These are phyloP conservation scores for Macrocystidia cucumis DNA, from an alignment of 1,284 basidiomycete genomes.

Conservation along the genomic window DNA sequence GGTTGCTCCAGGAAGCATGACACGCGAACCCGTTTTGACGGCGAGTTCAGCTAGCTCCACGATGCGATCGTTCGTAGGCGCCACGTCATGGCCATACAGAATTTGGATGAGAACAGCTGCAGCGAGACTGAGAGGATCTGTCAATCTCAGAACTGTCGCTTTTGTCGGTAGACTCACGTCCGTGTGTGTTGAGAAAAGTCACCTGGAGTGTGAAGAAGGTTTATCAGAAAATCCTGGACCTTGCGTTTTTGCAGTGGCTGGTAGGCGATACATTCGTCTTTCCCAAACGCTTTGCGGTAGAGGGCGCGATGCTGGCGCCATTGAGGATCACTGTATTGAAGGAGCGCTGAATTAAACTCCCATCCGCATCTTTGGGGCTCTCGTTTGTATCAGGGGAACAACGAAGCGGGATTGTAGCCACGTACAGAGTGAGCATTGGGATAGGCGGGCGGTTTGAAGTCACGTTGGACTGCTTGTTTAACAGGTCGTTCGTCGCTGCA, in stretches of 20 bases:
- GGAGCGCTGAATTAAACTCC: conserved; percentile 23
- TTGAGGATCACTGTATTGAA: conserved; percentile 27
- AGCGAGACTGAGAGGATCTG: conserved; percentile 8
- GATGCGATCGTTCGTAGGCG: conserved; percentile 16
- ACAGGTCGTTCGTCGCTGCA: conserved; percentile 14
- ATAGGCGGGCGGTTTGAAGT: conserved; percentile 16
- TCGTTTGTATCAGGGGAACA: too few species aligned
- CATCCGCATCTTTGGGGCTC: too few species aligned
- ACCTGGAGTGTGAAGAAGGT: conserved; percentile 20
- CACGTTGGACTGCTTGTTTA: conserved; percentile 15
- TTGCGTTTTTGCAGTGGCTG: conserved; percentile 21
- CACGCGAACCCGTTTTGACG: conserved; percentile 5
- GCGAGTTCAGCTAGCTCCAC: conserved; percentile 15
- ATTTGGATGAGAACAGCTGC: conserved; percentile 12
- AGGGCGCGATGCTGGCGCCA: conserved; percentile 32
- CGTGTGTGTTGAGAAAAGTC: conserved; percentile 17
- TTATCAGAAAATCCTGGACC: conserved; percentile 21
- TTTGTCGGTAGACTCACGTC: conserved; percentile 8
- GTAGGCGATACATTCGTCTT: conserved; percentile 16
- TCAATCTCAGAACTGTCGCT: not conserved
- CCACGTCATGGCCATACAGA: conserved; percentile 14
- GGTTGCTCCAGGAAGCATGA: conserved; percentile 12
- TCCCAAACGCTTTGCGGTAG: conserved; percentile 26
- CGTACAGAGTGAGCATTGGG: conserved; percentile 13
- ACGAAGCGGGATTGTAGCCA: not conserved